A percentile compares a stretch with the other conserved stretches of the same genome.
Evolutionary conservation across 768 basidiomycete genomes (phyloP).

Genomic region (Leucocoprinus leucothites): DNA sequence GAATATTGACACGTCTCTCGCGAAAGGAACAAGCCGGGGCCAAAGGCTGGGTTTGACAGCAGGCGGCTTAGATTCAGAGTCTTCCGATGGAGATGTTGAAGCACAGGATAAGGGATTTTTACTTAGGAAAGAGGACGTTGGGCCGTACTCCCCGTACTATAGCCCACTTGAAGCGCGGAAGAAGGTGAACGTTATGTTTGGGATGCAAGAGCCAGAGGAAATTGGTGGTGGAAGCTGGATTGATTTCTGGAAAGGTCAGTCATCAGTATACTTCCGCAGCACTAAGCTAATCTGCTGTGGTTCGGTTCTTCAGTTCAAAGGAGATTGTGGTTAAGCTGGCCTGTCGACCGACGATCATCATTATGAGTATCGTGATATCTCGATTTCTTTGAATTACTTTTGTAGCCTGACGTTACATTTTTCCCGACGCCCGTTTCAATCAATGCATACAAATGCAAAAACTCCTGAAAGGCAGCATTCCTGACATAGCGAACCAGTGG

Average conservation of each 20-base stretch:
- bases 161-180: slow-evolving; percentile 8
- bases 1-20: no score
- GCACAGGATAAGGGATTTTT: background rate
- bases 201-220: background rate
- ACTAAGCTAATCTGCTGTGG: background rate
- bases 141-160: slow-evolving; percentile 1
- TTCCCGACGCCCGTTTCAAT: no score
- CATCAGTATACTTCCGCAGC: background rate
- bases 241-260: background rate
- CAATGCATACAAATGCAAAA: no score
- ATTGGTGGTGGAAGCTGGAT: background rate
- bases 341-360: background rate
- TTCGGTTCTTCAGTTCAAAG: background rate
- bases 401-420: no score
- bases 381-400: background rate
- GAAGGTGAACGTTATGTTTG: background rate
- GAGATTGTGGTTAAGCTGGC: background rate
- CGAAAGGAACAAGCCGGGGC: no score
- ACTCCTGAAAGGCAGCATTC: no score
- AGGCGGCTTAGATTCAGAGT: background rate
- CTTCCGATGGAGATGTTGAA: background rate
- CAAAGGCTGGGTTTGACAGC: background rate
- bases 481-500: no score
- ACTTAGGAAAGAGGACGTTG: background rate
- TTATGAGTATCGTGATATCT: background rate